Evolutionary conservation across 192 early-diverging fungal genomes (phyloP).

Genomic region (Coemansia sp.): DNA sequence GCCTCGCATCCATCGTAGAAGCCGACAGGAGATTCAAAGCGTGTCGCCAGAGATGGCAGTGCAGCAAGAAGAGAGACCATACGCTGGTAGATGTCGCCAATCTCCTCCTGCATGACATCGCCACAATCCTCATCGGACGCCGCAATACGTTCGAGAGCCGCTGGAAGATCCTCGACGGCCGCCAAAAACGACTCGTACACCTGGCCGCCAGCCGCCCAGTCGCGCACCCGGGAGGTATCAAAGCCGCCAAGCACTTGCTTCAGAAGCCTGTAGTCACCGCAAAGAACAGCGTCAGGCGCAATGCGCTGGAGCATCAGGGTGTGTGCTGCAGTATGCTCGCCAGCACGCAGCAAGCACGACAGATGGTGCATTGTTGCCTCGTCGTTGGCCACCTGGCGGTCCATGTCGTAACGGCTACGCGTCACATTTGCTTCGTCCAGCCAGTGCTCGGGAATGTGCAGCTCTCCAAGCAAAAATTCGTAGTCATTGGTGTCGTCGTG

Average conservation of each 20-base stretch:
- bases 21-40: conserved; percentile 17
- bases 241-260: conserved; percentile 37
- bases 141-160: conserved; percentile 26
- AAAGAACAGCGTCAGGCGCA: conserved; percentile 59
- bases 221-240: conserved; percentile 17
- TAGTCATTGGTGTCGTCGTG: conserved; percentile 16
- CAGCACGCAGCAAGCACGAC: conserved; percentile 49
- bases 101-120: conserved; percentile 10
- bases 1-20: conserved; percentile 30
- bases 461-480: conserved; percentile 60
- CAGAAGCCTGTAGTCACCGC: conserved; percentile 51
- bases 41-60: conserved; percentile 26
- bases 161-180: conserved; percentile 29
- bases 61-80: conserved; percentile 32
- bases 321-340: conserved; percentile 52
- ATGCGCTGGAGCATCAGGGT: conserved; percentile 55
- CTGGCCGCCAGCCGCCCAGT: conserved; percentile 38
- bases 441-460: conserved; percentile 68
- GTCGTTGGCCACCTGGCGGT: conserved; percentile 13
- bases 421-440: conserved; percentile 42
- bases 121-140: background rate
- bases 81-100: conserved; percentile 25
- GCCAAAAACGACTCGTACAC: conserved; percentile 39
- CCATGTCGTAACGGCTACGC: conserved; percentile 55
- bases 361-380: conserved; percentile 33